Conservation (phyloP, 1,284 basidiomycete species). For the Cyathus pygmaeus region DNA sequence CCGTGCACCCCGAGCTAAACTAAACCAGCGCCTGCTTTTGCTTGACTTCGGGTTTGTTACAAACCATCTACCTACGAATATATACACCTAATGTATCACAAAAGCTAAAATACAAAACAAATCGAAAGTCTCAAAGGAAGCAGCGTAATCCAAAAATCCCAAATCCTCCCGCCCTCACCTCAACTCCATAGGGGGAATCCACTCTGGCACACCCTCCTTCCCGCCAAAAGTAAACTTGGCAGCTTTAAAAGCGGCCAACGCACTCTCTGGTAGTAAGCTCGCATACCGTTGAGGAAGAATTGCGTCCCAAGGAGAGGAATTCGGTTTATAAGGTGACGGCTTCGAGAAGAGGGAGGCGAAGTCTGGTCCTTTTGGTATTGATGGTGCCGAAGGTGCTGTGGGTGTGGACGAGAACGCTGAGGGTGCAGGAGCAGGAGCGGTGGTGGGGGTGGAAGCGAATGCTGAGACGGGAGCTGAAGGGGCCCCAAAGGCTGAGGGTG, state of each 20-base stretch:
- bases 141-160: no score
- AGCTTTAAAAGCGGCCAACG: constrained; percentile 67
- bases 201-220: constrained; percentile 78
- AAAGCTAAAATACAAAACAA: no score
- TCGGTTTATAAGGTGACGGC: constrained; percentile 49
- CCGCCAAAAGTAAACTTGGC: constrained; percentile 63
- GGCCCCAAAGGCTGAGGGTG: no score
- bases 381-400: constrained; percentile 20
- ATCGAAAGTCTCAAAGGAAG: no score
- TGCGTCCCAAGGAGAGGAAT: constrained; percentile 63
- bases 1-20: no score
- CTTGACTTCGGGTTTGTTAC: no score
- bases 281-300: constrained; percentile 68
- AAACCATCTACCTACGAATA: no score
- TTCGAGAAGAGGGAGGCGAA: constrained; percentile 52
- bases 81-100: no score
- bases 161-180: no score
- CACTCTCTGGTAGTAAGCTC: constrained; percentile 60
- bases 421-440: not conserved
- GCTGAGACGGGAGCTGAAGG: not conserved
- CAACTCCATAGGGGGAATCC: constrained; percentile 67
- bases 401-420: not conserved
- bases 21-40: no score
- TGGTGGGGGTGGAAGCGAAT: not conserved
- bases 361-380: constrained; percentile 33